Evolutionary conservation across 305 asterid genomes (phyloP).

Genomic region (Caryopteris hybrid): DNA sequence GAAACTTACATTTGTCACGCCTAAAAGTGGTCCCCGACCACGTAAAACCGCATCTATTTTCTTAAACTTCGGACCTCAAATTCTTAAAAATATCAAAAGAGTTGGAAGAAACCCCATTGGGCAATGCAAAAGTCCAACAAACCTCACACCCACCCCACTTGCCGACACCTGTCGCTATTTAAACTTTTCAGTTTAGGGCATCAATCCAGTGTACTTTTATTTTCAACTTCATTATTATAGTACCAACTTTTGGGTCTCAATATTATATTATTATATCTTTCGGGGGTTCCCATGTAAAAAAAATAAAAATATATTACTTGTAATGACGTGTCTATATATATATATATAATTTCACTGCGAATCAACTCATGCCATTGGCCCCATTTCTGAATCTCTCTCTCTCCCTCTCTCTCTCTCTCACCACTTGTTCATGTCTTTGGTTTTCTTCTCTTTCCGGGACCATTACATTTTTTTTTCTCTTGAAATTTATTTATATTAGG

Average conservation of each 20-base stretch:
- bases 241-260: slow-evolving; percentile 4
- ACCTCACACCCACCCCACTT: slow-evolving; percentile 29
- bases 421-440: slow-evolving; percentile 19
- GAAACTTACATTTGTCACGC: slow-evolving; percentile 20
- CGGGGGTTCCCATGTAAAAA: slow-evolving; percentile 11
- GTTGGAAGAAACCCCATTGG: slow-evolving; percentile 26
- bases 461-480: slow-evolving; percentile 18
- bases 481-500: background rate
- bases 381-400: no score
- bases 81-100: slow-evolving; percentile 29
- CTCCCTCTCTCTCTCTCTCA: no score
- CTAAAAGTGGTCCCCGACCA: slow-evolving; percentile 40
- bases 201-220: slow-evolving; percentile 18
- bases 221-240: background rate
- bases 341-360: background rate
- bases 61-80: slow-evolving; percentile 33
- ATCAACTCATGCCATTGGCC: no score
- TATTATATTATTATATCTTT: slow-evolving; percentile 13
- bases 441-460: slow-evolving; percentile 60
- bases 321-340: no score
- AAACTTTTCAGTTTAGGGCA: slow-evolving; percentile 28
- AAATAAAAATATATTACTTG: background rate
- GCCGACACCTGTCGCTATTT: slow-evolving; percentile 49
- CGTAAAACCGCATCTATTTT: slow-evolving; percentile 26
- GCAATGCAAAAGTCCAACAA: slow-evolving; percentile 16